phyloP scores from a whole-genome alignment of 495 filamentous ascomycete genomes.

The Tirmania nivea region DNA sequence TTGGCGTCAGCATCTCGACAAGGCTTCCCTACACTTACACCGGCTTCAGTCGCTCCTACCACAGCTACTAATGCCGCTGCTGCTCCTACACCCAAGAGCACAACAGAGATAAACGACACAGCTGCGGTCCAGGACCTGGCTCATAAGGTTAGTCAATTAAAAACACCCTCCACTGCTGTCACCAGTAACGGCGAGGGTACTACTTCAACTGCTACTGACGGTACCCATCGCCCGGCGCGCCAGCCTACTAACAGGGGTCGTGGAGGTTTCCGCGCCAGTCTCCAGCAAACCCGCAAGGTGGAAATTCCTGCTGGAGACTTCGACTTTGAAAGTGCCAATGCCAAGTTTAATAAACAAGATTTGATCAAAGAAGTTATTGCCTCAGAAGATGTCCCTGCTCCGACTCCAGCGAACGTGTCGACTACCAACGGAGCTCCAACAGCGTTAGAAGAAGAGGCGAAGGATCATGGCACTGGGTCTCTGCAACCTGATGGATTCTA shows the following conservation, averaged over 20 bases:
- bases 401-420: slow-evolving; percentile 5
- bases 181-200: slow-evolving; percentile 1
- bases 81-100: slow-evolving; percentile 10
- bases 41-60: slow-evolving; percentile 18
- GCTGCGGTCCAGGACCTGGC: slow-evolving; percentile 52
- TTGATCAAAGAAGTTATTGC: slow-evolving; percentile 79
- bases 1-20: slow-evolving; percentile 20
- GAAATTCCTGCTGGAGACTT: slow-evolving; percentile 79
- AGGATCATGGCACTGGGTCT: slow-evolving; percentile 21
- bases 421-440: slow-evolving; percentile 1
- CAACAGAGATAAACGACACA: slow-evolving; percentile 22
- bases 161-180: slow-evolving; percentile 33
- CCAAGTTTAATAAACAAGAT: slow-evolving; percentile 96
- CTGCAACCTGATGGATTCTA: slow-evolving; percentile 34
- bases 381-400: slow-evolving; percentile 19
- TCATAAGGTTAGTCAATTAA: slow-evolving; percentile 73
- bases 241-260: slow-evolving; percentile 27
- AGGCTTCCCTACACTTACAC: slow-evolving; percentile 1
- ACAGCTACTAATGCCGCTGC: slow-evolving; percentile 27
- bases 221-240: not conserved
- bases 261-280: slow-evolving; percentile 31
- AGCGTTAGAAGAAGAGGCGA: slow-evolving; percentile 1
- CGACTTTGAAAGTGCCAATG: slow-evolving; percentile 81
- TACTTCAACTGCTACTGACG: not conserved
- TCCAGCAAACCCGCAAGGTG: slow-evolving; percentile 40